Conservation (phyloP, 139 green algal species). For the Chlorella sp. region DNA sequence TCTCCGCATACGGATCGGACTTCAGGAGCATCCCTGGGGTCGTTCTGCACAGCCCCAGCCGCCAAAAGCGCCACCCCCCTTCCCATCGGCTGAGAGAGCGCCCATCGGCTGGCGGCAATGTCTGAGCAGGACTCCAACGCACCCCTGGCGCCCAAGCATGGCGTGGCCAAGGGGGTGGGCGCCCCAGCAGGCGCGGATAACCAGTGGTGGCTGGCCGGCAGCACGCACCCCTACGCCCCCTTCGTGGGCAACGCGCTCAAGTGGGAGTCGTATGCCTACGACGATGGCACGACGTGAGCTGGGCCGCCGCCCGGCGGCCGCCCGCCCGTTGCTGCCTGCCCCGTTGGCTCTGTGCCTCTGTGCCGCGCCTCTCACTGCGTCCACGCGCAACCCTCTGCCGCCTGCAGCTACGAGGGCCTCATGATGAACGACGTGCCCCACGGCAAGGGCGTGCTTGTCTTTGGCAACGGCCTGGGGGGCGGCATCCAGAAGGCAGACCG, state of each 20-base stretch:
- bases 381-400: not conserved
- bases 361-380: not conserved
- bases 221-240: slow-evolving; percentile 80
- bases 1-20: no score
- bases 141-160: not conserved
- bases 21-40: no score
- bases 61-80: no score
- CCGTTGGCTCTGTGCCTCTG: no score
- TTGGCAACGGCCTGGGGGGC: slow-evolving; percentile 79
- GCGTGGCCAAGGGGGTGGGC: not conserved
- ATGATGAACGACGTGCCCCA: slow-evolving; percentile 75
- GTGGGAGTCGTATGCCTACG: slow-evolving; percentile 86
- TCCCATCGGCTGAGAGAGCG: no score
- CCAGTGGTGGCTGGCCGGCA: slow-evolving; percentile 56
- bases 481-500: slow-evolving; percentile 65
- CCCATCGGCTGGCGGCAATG: not conserved
- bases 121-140: not conserved
- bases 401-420: slow-evolving; percentile 86
- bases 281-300: slow-evolving; percentile 90
- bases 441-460: slow-evolving; percentile 80
- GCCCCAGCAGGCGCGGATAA: not conserved
- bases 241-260: slow-evolving; percentile 86
- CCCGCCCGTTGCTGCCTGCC: not conserved
- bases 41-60: no score
- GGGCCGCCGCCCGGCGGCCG: not conserved